A percentile compares a stretch with the other conserved stretches of the same genome.
Conservation (phyloP, 1,284 basidiomycete genomes). For the Trametes versicolor region DNA sequence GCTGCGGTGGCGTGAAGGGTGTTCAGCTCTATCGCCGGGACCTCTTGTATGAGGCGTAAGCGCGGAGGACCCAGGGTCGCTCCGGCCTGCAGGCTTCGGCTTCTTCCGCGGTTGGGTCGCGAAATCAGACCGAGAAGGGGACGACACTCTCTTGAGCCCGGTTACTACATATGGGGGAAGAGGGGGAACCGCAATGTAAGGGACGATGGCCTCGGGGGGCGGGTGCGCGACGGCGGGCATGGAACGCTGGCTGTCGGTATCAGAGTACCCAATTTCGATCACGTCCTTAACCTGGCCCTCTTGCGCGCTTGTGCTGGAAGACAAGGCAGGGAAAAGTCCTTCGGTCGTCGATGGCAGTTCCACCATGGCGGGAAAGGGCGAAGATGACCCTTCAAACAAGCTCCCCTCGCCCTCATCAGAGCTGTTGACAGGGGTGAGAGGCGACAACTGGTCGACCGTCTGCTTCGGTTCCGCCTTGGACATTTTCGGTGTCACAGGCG, state of each 20-base stretch:
- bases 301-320: neutral
- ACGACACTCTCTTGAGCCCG: neutral
- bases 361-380: neutral
- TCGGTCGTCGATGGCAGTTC: too few relatives aligned
- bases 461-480: neutral
- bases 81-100: neutral
- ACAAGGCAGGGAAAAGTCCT: neutral
- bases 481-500: neutral
- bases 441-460: neutral
- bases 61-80: constrained; percentile 3
- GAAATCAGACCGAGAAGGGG: neutral
- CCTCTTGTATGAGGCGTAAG: neutral
- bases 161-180: neutral
- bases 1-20: neutral
- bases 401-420: neutral
- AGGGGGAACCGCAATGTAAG: constrained; percentile 6
- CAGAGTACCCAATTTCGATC: constrained; percentile 4
- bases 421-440: constrained; percentile 16
- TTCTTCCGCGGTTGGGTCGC: neutral
- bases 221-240: neutral
- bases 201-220: neutral
- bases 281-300: neutral
- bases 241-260: neutral
- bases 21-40: neutral
- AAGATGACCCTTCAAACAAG: neutral